Base-by-base conservation (phyloP, 306 rosid species). In the Benincasa hispida region DNA sequence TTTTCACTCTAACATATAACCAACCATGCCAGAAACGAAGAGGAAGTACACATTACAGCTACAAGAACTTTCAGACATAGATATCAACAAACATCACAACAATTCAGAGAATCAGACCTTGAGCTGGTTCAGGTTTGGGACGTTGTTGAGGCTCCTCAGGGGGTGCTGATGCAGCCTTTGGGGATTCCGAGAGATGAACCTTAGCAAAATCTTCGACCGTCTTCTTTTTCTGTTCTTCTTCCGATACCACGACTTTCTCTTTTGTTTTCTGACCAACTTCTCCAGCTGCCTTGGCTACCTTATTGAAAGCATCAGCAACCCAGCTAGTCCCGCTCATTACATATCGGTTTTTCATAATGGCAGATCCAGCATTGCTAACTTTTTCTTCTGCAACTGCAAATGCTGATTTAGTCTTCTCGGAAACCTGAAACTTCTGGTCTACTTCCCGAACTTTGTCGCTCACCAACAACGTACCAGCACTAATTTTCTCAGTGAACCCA, bases 371-470 rank as follows among this genome's bases (percentile, higher is more conserved):
- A 35, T n/a, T 86, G 66, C 91, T 90, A 61, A 91, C 96, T 67
- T 83, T 90, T 83, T 90, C 91, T 82, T 90, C 98, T 21, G 98
- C 97, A 65, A 83, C 98, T 18, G 98, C 89, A 80, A 94, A 83
- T 78, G 97, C 98, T 22, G 96, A 86, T 82, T 90, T 94, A 70
- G 98, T 91, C 86, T 94, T 94, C 76, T 91, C 98, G 0, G 98
- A 94, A 81, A 94, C 97, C 84, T 90, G 98, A 77, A 94, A 89
- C 77, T 91, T 94, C 83, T 94, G 96, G 79, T 94, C 98, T 84
- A 94, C 95, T 77, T 87, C 97, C 8, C 95, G 88, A 63, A 94
- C 96, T 80, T 90, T 92, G 75, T 67, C 97, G 45, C 97, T 19
- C 81, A 94, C 93, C 67, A 77, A 88, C 35, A 91, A 72, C 47